Conservation (phyloP, 805 yeast genomes). For the Myxozyma nipponensis region DNA sequence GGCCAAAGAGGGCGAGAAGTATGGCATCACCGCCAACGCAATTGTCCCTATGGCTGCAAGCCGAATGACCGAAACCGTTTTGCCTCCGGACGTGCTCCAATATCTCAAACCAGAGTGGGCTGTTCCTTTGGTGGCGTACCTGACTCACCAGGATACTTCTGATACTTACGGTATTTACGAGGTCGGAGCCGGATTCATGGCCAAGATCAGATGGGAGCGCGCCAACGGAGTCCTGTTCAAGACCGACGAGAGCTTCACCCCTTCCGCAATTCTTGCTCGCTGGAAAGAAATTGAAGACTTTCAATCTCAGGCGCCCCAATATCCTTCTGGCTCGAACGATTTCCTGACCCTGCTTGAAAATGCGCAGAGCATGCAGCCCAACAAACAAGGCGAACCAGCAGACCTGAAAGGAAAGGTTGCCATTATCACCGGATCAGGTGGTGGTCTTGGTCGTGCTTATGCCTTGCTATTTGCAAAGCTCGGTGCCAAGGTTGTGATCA, state of each 20-base stretch:
- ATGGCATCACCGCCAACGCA: conserved; percentile 77
- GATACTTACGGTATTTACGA: conserved; percentile 79
- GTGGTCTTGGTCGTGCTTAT: conserved; percentile 89
- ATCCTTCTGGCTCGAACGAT: conserved; percentile 72
- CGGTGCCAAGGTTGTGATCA: conserved; percentile 93
- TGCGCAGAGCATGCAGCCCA: conserved; percentile 49
- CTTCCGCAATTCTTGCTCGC: conserved; percentile 72
- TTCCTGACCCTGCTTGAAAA: conserved; percentile 57
- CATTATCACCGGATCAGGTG: conserved; percentile 90
- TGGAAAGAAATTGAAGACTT: conserved; percentile 64
- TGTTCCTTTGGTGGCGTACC: conserved; percentile 83
- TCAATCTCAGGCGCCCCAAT: conserved; percentile 51
- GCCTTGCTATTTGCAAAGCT: conserved; percentile 79
- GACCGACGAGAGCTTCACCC: conserved; percentile 72
- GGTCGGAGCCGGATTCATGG: conserved; percentile 90
- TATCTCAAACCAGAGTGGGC: conserved; percentile 80
- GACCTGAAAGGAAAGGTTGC: conserved; percentile 81
- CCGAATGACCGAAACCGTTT: conserved; percentile 87
- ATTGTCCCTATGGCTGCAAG: conserved; percentile 95
- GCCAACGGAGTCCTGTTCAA: conserved; percentile 80
- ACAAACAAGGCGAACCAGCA: conserved; percentile 54
- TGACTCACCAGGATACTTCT: conserved; percentile 61
- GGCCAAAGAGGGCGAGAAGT: conserved; percentile 86
- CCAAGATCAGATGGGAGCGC: conserved; percentile 93
- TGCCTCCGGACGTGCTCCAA: conserved; percentile 81